phyloP scores from a whole-genome alignment of 2,329 filamentous ascomycete species.

The Xylariaceae sp. region DNA sequence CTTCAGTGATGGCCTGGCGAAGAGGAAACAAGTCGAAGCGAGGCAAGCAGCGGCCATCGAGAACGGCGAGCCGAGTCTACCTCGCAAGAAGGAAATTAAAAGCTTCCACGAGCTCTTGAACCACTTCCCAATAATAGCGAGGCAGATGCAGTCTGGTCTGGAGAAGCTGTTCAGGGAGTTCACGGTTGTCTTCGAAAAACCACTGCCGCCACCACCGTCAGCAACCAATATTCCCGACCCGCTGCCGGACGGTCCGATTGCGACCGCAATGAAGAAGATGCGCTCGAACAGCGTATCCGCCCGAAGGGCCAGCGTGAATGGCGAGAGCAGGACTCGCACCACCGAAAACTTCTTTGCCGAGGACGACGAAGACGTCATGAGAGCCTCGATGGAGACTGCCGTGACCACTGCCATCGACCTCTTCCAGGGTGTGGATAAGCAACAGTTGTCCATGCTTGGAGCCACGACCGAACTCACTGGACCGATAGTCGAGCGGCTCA shows the following conservation, averaged over 20 bases:
- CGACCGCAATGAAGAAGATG: slow-evolving; percentile 45
- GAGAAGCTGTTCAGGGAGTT: slow-evolving; percentile 90
- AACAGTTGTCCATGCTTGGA: slow-evolving; percentile 83
- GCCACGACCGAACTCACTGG: slow-evolving; percentile 92
- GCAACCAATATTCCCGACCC: slow-evolving; percentile 53
- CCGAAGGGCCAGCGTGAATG: slow-evolving; percentile 27
- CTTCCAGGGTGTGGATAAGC: slow-evolving; percentile 92
- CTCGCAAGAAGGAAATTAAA: slow-evolving; percentile 82
- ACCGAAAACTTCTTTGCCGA: slow-evolving; percentile 67
- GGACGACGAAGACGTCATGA: slow-evolving; percentile 87
- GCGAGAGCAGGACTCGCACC: slow-evolving; percentile 36
- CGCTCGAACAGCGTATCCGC: slow-evolving; percentile 42
- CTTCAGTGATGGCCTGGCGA: slow-evolving; percentile 38
- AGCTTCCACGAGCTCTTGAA: slow-evolving; percentile 84
- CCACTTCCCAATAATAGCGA: slow-evolving; percentile 89
- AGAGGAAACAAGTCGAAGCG: slow-evolving; percentile 29
- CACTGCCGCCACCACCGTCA: slow-evolving; percentile 67
- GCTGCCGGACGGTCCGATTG: slow-evolving; percentile 47
- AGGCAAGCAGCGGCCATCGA: slow-evolving; percentile 30
- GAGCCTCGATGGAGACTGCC: slow-evolving; percentile 80
- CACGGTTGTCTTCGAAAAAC: slow-evolving; percentile 74
- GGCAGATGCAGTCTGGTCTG: slow-evolving; percentile 89
- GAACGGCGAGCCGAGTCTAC: slow-evolving; percentile 38
- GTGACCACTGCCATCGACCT: slow-evolving; percentile 91
- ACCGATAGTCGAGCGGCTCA: slow-evolving; percentile 82